Evolutionary conservation across 768 basidiomycete species (phyloP), one percentile per base, ranked within the genome.

Genomic region (Tulasnella sp.): DNA sequence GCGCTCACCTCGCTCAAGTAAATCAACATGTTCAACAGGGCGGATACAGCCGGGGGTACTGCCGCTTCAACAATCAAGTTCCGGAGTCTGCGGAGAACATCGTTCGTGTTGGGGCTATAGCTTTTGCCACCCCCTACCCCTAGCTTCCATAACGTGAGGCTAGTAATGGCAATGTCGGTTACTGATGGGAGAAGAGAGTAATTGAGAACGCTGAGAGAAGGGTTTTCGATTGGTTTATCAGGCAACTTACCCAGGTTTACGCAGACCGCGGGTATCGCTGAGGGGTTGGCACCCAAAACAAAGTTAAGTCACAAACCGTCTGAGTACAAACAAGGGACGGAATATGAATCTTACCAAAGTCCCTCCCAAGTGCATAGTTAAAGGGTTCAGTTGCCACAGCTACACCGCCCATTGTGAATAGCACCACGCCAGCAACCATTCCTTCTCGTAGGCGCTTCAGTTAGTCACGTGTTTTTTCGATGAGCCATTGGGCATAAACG

Each of bases 41-140:
- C 76, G 40, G 0, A 77, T 8, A 77, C 18, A 2, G 54, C 46
- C 46, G 76, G 76, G 20, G 76, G 76, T 28, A 77, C 48, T 6
- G 76, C 76, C 40, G 76, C 46, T 54, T 77, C 76, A 8, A 42
- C 20, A 22, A 50, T 77, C 8, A 77, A n/a, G 18, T 42, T 50
- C 12, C 41, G 46, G 22, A 77, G 76, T 31, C 54, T 50, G 3
- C 16, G 37, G 16, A 77, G 46, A n/a, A 60, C 76, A 34, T 48
- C 44, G 48, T 60, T n/a, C 24, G 76, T 77, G 12, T 77, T 64
- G 58, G 46, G 48, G 14, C 34, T 34, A n/a, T 50, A 77, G 54
- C 76, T 50, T 34, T 50, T 5, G 20, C 64, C 64, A 14, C 18
- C 48, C 14, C 28, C 20, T 14, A 69, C 1, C 14, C 64, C 64